A percentile compares a stretch with the other conserved stretches of the same genome.
Evolutionary conservation across 257 asterid genomes (phyloP).

Genomic region (Asclepias syriaca): DNA sequence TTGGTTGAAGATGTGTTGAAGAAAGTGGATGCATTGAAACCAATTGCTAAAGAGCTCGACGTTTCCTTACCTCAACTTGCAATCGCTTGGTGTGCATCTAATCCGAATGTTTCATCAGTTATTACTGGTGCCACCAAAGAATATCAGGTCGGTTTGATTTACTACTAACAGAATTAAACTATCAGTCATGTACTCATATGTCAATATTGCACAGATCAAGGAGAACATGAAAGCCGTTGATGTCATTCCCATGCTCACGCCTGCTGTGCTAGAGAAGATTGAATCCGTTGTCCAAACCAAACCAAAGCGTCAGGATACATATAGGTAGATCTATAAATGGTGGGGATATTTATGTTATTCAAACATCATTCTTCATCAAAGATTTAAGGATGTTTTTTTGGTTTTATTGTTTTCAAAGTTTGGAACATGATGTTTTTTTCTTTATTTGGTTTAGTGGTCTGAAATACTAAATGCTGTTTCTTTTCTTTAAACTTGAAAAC

Average conservation of each 20-base stretch:
- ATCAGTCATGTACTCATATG: too few relatives aligned
- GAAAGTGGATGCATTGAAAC: slow-evolving; percentile 74
- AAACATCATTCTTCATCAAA: background rate
- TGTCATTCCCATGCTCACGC: slow-evolving; percentile 78
- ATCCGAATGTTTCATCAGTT: slow-evolving; percentile 92
- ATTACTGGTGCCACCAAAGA: slow-evolving; percentile 96
- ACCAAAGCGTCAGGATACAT: slow-evolving; percentile 86
- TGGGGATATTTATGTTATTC: background rate
- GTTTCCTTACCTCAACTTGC: slow-evolving; percentile 90
- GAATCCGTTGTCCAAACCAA: slow-evolving; percentile 80
- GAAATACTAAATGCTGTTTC: background rate
- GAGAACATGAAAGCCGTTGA: slow-evolving; percentile 94
- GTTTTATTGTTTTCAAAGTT: too few relatives aligned
- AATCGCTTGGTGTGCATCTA: slow-evolving; percentile 97
- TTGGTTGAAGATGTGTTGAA: slow-evolving; percentile 79
- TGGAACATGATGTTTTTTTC: too few relatives aligned
- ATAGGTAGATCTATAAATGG: slow-evolving; percentile 25
- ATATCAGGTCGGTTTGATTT: slow-evolving; percentile 57
- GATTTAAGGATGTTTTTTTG: too few relatives aligned
- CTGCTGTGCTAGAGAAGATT: slow-evolving; percentile 70
- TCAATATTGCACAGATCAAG: slow-evolving; percentile 30
- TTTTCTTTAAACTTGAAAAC: background rate
- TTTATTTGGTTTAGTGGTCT: background rate
- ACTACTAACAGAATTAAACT: background rate
- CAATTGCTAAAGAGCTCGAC: slow-evolving; percentile 83